These are phyloP conservation scores for Zalaria sp. DNA, from an alignment of 2,329 filamentous ascomycete species.

Conservation along the genomic window DNA sequence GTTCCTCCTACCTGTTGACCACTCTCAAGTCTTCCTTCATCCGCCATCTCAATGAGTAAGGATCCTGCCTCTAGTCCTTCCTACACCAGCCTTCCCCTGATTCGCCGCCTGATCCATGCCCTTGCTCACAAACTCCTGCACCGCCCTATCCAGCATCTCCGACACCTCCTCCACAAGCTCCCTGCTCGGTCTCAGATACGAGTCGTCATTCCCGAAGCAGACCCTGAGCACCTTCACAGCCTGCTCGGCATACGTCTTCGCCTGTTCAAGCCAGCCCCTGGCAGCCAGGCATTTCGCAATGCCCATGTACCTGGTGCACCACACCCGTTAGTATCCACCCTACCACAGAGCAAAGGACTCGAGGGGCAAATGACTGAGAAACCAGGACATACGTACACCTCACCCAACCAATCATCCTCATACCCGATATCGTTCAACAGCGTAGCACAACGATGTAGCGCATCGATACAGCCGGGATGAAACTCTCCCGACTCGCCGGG, in stretches of 20 bases:
- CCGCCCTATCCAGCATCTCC: background rate
- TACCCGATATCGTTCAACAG: too few relatives aligned
- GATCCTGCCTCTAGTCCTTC: background rate
- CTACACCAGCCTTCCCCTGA: background rate
- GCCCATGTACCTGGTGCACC: background rate
- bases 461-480: too few relatives aligned
- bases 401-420: too few relatives aligned
- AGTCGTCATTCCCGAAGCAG: background rate
- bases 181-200: background rate
- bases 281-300: background rate
- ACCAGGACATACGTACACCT: background rate
- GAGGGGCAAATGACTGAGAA: background rate
- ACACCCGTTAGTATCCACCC: background rate
- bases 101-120: background rate
- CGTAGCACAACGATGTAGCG: too few relatives aligned
- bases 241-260: background rate
- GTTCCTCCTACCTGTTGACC: too few relatives aligned
- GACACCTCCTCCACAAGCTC: background rate
- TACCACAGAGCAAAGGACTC: background rate
- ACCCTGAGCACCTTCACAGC: background rate
- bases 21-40: too few relatives aligned
- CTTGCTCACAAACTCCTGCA: background rate
- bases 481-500: background rate
- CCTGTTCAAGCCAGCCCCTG: background rate
- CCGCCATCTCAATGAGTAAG: too few relatives aligned